These are phyloP conservation scores for Scedosporium apiospermum DNA, from an alignment of 2,329 filamentous ascomycete genomes.

Conservation along the genomic window DNA sequence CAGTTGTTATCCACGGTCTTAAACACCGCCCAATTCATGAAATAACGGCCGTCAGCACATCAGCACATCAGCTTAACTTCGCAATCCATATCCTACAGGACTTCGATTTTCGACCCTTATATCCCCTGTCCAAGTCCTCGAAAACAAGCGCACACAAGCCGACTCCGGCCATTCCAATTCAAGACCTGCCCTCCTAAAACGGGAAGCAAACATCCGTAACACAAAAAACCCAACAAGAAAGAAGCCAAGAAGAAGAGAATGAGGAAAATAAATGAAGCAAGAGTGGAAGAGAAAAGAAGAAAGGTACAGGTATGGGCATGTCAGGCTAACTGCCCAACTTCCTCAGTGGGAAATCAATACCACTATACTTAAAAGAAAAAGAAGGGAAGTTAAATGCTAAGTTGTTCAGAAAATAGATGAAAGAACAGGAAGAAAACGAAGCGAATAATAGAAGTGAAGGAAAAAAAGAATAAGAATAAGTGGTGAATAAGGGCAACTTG, in stretches of 20 bases:
- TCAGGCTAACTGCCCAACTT: neutral
- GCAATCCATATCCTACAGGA: neutral
- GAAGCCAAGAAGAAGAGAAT: neutral
- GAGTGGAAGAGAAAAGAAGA: neutral
- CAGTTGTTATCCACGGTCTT: neutral
- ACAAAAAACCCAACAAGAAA: neutral
- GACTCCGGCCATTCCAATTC: neutral
- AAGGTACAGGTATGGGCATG: neutral
- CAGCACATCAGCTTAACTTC: neutral
- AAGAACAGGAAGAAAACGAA: neutral
- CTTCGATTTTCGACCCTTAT: neutral
- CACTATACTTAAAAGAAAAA: neutral
- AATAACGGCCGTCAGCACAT: neutral
- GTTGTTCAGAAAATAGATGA: neutral
- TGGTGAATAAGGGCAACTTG: neutral
- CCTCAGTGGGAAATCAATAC: neutral
- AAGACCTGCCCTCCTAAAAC: neutral
- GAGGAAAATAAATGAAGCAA: neutral
- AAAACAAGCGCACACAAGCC: neutral
- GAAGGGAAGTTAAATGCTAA: neutral
- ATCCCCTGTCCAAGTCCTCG: neutral
- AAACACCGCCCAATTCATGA: constrained; percentile 1
- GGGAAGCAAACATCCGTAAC: neutral
- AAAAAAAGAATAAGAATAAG: neutral
- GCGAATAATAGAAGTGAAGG: neutral